Evolutionary conservation across 257 asterid species (phyloP).

Genomic region (Nicotiana tomentosiformis): DNA sequence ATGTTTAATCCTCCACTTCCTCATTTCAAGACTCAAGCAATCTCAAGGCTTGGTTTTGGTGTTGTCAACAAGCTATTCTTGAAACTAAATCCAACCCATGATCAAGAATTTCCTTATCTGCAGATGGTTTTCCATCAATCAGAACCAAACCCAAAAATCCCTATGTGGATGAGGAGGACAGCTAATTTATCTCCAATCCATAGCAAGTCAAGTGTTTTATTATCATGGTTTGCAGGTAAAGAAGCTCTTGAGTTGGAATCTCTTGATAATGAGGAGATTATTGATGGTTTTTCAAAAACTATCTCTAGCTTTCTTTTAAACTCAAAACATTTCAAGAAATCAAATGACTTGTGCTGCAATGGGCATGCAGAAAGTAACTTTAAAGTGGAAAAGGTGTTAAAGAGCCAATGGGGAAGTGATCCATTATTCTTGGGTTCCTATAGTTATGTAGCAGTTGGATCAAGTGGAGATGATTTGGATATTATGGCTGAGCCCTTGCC

Average conservation of each 20-base stretch:
- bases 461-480: slow-evolving; percentile 72
- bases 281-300: slow-evolving; percentile 50
- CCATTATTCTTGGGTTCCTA: slow-evolving; percentile 82
- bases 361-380: slow-evolving; percentile 12
- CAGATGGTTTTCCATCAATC: slow-evolving; percentile 62
- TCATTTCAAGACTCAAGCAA: slow-evolving; percentile 41
- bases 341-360: neutral
- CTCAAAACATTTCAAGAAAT: neutral
- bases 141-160: slow-evolving; percentile 45
- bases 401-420: slow-evolving; percentile 78
- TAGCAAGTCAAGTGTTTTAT: slow-evolving; percentile 37
- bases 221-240: slow-evolving; percentile 82
- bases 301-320: slow-evolving; percentile 41
- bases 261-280: slow-evolving; percentile 50
- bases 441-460: slow-evolving; percentile 76
- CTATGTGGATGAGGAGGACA: slow-evolving; percentile 67
- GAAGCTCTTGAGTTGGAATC: slow-evolving; percentile 70
- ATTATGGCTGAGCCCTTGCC: slow-evolving; percentile 80
- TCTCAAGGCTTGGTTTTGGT: slow-evolving; percentile 68
- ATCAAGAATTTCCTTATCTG: slow-evolving; percentile 40
- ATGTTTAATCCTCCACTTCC: slow-evolving; percentile 68
- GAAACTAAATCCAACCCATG: slow-evolving; percentile 19
- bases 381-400: slow-evolving; percentile 44
- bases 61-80: slow-evolving; percentile 78
- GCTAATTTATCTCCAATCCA: slow-evolving; percentile 54